These are phyloP conservation scores for Lentithecium fluviatile DNA, from an alignment of 495 filamentous ascomycete genomes.

Conservation along the genomic window DNA sequence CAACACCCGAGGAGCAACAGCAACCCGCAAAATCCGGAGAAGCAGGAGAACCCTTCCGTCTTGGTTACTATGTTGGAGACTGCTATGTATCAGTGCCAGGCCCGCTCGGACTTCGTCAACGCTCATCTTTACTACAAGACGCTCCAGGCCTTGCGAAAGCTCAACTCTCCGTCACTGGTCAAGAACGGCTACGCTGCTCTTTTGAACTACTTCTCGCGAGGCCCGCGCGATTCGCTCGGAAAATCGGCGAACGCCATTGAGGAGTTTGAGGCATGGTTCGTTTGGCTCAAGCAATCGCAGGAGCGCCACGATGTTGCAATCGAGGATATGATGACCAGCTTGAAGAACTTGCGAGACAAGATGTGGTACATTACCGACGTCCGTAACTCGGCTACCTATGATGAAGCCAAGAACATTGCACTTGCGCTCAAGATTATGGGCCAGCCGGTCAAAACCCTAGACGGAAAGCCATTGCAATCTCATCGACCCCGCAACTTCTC, in stretches of 20 bases:
- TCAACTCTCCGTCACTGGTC: constrained; percentile 62
- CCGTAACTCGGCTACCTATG: constrained; percentile 84
- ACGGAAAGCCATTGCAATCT: constrained; percentile 52
- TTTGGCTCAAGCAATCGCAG: constrained; percentile 72
- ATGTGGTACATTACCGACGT: constrained; percentile 99
- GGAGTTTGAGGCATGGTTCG: constrained; percentile 72
- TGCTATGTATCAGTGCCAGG: constrained; percentile 63
- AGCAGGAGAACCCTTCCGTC: constrained; percentile 48
- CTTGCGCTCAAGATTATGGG: constrained; percentile 91
- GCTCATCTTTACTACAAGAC: constrained; percentile 71
- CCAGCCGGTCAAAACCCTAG: constrained; percentile 48
- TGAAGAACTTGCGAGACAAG: constrained; percentile 77
- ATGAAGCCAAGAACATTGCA: constrained; percentile 83
- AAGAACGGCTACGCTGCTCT: constrained; percentile 65
- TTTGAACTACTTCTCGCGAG: constrained; percentile 68
- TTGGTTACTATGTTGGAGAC: constrained; percentile 68
- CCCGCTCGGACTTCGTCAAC: constrained; percentile 67
- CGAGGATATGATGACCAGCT: constrained; percentile 64
- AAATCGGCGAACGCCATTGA: constrained; percentile 65
- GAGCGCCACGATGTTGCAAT: constrained; percentile 65
- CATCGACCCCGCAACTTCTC: constrained; percentile 47
- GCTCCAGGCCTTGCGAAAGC: constrained; percentile 59
- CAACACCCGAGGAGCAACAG: constrained; percentile 39
- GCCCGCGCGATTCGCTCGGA: constrained; percentile 65
- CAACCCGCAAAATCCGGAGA: constrained; percentile 30